Conservation (phyloP, 2,329 filamentous ascomycete species). For the Aulographum hederae region DNA sequence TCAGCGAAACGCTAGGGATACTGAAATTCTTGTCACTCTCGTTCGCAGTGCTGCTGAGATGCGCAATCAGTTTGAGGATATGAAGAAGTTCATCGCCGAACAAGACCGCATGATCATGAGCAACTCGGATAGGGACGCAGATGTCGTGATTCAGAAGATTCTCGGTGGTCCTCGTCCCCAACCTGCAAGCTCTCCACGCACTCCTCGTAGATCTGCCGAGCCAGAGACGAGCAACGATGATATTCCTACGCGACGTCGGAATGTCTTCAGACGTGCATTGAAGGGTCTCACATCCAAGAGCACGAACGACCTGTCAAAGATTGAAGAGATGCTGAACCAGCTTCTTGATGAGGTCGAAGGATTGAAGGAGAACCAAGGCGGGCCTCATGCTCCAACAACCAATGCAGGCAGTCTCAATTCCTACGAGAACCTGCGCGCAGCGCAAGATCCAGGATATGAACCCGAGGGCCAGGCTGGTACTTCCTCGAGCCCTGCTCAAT, state of each 20-base stretch:
- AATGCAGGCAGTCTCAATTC: constrained; percentile 37
- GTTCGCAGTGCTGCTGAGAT: constrained; percentile 91
- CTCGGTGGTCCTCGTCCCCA: constrained; percentile 75
- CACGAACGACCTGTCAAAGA: constrained; percentile 69
- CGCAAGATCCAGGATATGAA: constrained; percentile 51
- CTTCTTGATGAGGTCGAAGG: constrained; percentile 80
- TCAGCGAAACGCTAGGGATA: constrained; percentile 87
- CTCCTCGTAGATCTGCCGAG: constrained; percentile 26
- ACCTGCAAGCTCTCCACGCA: constrained; percentile 44
- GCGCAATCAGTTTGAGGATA: constrained; percentile 88
- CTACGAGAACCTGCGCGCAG: constrained; percentile 53
- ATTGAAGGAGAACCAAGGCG: constrained; percentile 21
- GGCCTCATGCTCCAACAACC: constrained; percentile 4
- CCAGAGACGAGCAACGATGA: constrained; percentile 36
- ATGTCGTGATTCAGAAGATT: constrained; percentile 64
- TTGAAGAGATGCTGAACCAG: constrained; percentile 55
- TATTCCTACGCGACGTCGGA: constrained; percentile 61
- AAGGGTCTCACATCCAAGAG: constrained; percentile 80
- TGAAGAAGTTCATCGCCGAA: constrained; percentile 80
- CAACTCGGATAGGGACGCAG: constrained; percentile 72
- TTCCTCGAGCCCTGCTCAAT: constrained; percentile 56
- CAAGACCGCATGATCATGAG: constrained; percentile 82
- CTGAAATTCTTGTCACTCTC: constrained; percentile 85
- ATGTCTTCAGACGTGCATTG: constrained; percentile 84
- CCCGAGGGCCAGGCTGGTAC: constrained; percentile 65